These are phyloP conservation scores for Metschnikowia baotianmanensis DNA, from an alignment of 805 yeast genomes.

Conservation along the genomic window DNA sequence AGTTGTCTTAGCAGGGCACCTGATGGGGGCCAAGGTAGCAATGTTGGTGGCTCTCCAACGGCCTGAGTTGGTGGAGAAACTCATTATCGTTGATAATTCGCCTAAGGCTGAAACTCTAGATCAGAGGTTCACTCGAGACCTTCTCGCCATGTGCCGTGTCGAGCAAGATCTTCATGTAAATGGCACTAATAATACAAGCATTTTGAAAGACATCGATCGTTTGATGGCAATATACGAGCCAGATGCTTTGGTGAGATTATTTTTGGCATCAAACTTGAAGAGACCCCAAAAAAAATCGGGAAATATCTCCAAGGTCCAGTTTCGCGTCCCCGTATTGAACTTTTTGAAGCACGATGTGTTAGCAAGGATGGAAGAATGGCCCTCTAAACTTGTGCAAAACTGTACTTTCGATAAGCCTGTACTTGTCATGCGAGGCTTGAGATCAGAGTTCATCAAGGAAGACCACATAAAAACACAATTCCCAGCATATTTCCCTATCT, in stretches of 20 bases:
- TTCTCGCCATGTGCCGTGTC: conserved; percentile 40
- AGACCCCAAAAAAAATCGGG: conserved; percentile 5
- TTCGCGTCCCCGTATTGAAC: conserved; percentile 18
- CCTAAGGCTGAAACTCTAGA: conserved; percentile 41
- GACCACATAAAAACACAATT: conserved; percentile 24
- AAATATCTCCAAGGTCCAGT: conserved; percentile 18
- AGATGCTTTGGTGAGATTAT: conserved; percentile 29
- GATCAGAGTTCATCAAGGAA: conserved; percentile 41
- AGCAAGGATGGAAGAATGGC: conserved; percentile 18
- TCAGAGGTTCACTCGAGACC: conserved; percentile 31
- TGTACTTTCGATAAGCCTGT: conserved; percentile 33
- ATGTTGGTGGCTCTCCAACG: conserved; percentile 43
- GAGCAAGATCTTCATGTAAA: conserved; percentile 19
- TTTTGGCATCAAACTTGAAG: conserved; percentile 38
- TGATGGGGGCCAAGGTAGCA: conserved; percentile 62
- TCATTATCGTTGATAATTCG: conserved; percentile 50
- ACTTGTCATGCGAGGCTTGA: conserved; percentile 43
- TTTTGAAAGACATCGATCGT: conserved; percentile 20
- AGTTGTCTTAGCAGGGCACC: conserved; percentile 45
- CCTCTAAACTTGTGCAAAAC: conserved; percentile 6
- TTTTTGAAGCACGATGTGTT: conserved; percentile 15
- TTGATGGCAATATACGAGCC: conserved; percentile 25
- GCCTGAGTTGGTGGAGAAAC: conserved; percentile 38
- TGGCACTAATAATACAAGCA: conserved; percentile 16
- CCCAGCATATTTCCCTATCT: conserved; percentile 25